Percentiles rank a stretch among this genome's conserved stretches.
Evolutionary conservation across 148 eudicot species (phyloP).

Genomic region (Cornus kousa): DNA sequence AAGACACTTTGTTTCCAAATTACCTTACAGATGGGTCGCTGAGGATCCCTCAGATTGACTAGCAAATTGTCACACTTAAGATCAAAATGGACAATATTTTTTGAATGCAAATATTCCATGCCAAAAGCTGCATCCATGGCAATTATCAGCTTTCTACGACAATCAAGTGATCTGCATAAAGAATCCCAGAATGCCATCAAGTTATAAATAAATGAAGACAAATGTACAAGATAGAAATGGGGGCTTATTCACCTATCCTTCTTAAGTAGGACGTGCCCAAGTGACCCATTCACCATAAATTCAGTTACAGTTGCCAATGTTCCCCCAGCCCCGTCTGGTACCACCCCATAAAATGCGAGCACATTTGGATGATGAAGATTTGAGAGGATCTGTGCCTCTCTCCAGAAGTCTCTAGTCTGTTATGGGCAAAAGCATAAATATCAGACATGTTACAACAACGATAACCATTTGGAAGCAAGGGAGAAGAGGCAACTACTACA

Average conservation of each 20-base stretch:
- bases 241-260: slow-evolving; percentile 60
- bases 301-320: slow-evolving; percentile 97
- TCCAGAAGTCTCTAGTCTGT: slow-evolving; percentile 90
- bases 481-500: neutral
- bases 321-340: slow-evolving; percentile 91
- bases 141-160: slow-evolving; percentile 76
- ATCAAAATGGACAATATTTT: slow-evolving; percentile 96
- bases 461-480: neutral
- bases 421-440: slow-evolving; percentile 7
- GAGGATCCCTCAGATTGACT: slow-evolving; percentile 87
- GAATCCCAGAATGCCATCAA: slow-evolving; percentile 12
- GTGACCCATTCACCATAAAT: slow-evolving; percentile 92
- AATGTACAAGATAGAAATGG: slow-evolving; percentile 7
- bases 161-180: slow-evolving; percentile 67
- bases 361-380: slow-evolving; percentile 97
- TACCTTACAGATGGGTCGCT: slow-evolving; percentile 96
- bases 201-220: slow-evolving; percentile 6
- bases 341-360: slow-evolving; percentile 95
- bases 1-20: slow-evolving; percentile 10
- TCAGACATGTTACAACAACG: neutral
- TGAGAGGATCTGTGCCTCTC: slow-evolving; percentile 92
- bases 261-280: slow-evolving; percentile 73
- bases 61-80: slow-evolving; percentile 94
- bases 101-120: slow-evolving; percentile 95
- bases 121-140: slow-evolving; percentile 99